Base-by-base conservation (phyloP, 768 basidiomycete species). In the Agaricus bisporus region DNA sequence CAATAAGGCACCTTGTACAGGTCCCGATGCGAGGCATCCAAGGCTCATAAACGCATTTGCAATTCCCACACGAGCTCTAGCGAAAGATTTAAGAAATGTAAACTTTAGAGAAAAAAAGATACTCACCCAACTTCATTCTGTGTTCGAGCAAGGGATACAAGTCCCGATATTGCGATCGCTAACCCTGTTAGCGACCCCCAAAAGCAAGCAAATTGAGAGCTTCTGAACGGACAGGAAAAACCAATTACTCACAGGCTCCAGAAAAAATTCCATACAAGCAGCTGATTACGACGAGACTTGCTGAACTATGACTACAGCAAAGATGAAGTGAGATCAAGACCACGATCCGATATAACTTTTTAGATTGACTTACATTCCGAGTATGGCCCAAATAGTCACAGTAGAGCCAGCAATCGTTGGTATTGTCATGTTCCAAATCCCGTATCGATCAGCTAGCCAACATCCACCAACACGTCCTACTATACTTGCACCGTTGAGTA, bases 201-300 rank as follows among this genome's bases (percentile, higher is more conserved):
- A n/a, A n/a, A n/a, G n/a, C n/a, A n/a, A n/a, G n/a, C n/a, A n/a
- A n/a, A n/a, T n/a, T n/a, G n/a, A n/a, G n/a, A n/a, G n/a, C n/a
- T n/a, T n/a, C n/a, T n/a, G n/a, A n/a, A n/a, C n/a, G n/a, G n/a
- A n/a, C n/a, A n/a, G n/a, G n/a, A n/a, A n/a, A n/a, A n/a, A n/a
- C n/a, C n/a, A n/a, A n/a, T n/a, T n/a, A 59, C 71, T 55, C 56
- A 76, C 74, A 76, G 41, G 74, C 73, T n/a, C 76, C 75, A 6
- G 77, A 72, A 48, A 73, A 72, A 42, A 79, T 61, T 6, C 78
- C 78, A 53, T 80, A 80, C 38, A 80, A 61, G 20, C 76, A 60
- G 15, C 71, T 66, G 29, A 78, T 69, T 37, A 66, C 64, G 45
- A 75, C 64, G 22, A 77, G 64, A n/a, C 68, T 68, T 5, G 63